phyloP scores from a whole-genome alignment of 176 grass and related monocot species.

The Thalia dealbata region DNA sequence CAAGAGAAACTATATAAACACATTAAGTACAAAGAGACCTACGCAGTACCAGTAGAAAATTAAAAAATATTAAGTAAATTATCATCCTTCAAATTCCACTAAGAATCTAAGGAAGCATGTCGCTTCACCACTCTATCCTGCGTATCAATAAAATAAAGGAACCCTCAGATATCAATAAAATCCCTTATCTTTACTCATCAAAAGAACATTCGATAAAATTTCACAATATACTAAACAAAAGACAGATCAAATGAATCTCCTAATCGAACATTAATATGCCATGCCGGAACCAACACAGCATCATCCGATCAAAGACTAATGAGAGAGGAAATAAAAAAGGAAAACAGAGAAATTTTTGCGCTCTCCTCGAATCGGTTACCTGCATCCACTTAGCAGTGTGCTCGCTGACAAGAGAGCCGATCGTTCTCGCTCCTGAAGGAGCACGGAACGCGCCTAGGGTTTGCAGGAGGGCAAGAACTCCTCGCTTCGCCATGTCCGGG shows the following conservation, averaged over 20 bases:
- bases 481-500: constrained; percentile 42
- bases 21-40: too few relatives aligned
- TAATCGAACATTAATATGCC: background rate
- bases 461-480: constrained; percentile 42
- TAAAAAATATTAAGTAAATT: too few relatives aligned
- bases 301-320: constrained; percentile 23
- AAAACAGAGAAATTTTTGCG: background rate
- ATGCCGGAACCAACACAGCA: background rate
- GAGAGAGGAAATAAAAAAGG: background rate
- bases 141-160: too few relatives aligned
- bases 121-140: too few relatives aligned
- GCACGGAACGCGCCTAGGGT: constrained; percentile 20
- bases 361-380: constrained; percentile 21
- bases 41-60: too few relatives aligned
- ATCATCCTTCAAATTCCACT: too few relatives aligned
- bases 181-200: too few relatives aligned
- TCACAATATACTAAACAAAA: background rate
- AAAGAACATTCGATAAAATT: background rate
- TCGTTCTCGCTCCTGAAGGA: constrained; percentile 40
- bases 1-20: too few relatives aligned
- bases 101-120: too few relatives aligned
- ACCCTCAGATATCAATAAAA: too few relatives aligned
- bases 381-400: constrained; percentile 99
- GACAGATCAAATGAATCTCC: background rate
- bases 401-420: constrained; percentile 40